Base-by-base conservation (phyloP, 306 rosid species). In the Potentilla sterilis region DNA sequence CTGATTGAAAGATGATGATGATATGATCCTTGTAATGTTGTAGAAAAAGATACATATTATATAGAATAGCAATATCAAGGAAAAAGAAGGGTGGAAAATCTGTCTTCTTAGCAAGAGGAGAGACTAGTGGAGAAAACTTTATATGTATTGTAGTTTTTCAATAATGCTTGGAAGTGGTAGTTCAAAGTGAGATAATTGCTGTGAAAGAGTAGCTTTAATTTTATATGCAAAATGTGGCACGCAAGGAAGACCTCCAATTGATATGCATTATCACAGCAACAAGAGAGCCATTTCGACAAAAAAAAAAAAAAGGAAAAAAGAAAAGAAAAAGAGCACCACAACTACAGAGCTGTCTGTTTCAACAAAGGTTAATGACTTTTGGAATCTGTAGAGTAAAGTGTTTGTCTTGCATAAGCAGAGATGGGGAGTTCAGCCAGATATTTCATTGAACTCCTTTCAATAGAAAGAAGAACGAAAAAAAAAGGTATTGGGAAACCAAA, bases 101-200 rank as follows among this genome's bases (percentile, higher is more conserved):
- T 32, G 69, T 72, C 78, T 83, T 71, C 78, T 72, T 75, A 64
- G 65, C 37, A 9, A 70, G 73, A 37, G 67, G 46, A 34, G 16
- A 49, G 14, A 37, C 59, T 40, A 49, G 69, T 44, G 35, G 69
- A 42, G 10, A 37, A 21, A 52, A 52, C 72, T 78, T 81, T 77
- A 34, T 43, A 38, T 52, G 64, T 54, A 62, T 24, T 52, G 22
- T 52, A 47, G 67, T 61, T 47, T 61, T 78, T 63, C 62, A 81
- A 46, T 57, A 82, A 61, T 74, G 69, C 62, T 69, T 42, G 22
- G 74, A 69, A 52, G 59, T 34, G 71, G 16, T 49, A 76, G 12
- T 21, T 63, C 74, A 18, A 72, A 42, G 68, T 9, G 47, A 32
- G 48, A 14, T 42, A 28, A 69, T 61, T n/a, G 24, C 28, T 69